A percentile compares a stretch with the other conserved stretches of the same genome.
Evolutionary conservation across 2,329 filamentous ascomycete species (phyloP).

Genomic region (Ascochyta koolunga): DNA sequence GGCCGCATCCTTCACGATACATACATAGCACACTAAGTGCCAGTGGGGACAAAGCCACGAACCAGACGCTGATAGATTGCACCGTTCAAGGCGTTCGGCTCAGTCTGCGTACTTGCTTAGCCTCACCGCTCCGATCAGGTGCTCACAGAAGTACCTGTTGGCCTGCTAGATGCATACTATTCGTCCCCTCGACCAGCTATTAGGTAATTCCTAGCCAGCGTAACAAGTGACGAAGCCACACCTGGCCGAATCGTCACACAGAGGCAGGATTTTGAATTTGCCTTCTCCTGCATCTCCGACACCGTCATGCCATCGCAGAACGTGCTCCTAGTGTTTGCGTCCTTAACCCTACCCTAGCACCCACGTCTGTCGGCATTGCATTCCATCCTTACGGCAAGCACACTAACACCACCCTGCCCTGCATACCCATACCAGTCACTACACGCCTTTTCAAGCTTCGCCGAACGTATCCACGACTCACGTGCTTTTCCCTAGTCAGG

Average conservation of each 20-base stretch:
- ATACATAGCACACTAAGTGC: not conserved
- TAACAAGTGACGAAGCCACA: constrained; percentile 33
- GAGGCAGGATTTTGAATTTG: constrained; percentile 21
- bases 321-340: constrained; percentile 18
- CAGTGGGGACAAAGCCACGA: constrained; percentile 4
- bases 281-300: constrained; percentile 47
- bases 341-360: constrained; percentile 14
- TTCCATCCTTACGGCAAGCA: constrained; percentile 8
- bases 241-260: constrained; percentile 36
- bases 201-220: constrained; percentile 44
- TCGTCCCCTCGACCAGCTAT: constrained; percentile 40
- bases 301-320: constrained; percentile 15
- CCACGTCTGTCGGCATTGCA: constrained; percentile 1
- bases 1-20: constrained; percentile 8
- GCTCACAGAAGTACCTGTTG: constrained; percentile 26
- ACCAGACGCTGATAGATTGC: constrained; percentile 20
- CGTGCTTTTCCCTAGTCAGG: constrained; percentile 26
- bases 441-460: too few relatives aligned
- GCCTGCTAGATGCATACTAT: constrained; percentile 42
- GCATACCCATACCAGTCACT: constrained; percentile 26
- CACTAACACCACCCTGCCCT: constrained; percentile 22
- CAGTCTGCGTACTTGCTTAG: constrained; percentile 22
- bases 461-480: constrained; percentile 23
- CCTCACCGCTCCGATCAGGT: constrained; percentile 29
- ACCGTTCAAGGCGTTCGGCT: constrained; percentile 28